Percentiles rank a stretch among this genome's conserved stretches.
Evolutionary conservation across 208 protist species (phyloP).

Genomic region (Crithidia sp.): DNA sequence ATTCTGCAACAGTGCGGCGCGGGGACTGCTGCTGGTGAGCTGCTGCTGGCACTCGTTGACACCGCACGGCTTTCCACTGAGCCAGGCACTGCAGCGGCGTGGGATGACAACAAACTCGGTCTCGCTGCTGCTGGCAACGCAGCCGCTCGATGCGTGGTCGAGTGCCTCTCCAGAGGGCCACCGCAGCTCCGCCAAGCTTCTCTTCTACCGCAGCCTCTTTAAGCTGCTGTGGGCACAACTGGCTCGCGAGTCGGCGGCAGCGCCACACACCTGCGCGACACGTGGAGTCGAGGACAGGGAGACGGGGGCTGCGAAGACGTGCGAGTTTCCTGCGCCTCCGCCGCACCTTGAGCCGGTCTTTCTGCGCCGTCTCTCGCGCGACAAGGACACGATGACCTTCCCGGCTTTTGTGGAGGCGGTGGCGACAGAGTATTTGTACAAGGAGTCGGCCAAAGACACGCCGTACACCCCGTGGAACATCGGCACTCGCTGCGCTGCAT

Average conservation of each 20-base stretch:
- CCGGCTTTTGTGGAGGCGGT: conserved; percentile 45
- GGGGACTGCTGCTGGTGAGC: conserved; percentile 86
- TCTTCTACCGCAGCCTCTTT: conserved; percentile 86
- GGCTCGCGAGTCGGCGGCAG: conserved; percentile 25
- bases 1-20: conserved; percentile 50
- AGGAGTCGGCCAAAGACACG: conserved; percentile 33
- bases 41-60: conserved; percentile 92
- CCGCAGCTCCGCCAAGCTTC: conserved; percentile 62
- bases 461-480: conserved; percentile 43
- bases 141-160: conserved; percentile 87
- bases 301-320: neutral
- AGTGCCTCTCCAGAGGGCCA: conserved; percentile 66
- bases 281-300: neutral
- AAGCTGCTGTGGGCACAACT: conserved; percentile 63
- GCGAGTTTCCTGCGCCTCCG: conserved; percentile 16
- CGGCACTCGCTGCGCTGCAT: conserved; percentile 43
- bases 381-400: conserved; percentile 72
- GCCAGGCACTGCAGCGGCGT: conserved; percentile 47
- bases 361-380: conserved; percentile 63
- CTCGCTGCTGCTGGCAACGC: conserved; percentile 83
- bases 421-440: conserved; percentile 64
- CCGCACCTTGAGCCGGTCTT: conserved; percentile 84
- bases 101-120: conserved; percentile 55
- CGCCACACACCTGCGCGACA: neutral
- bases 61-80: conserved; percentile 73